phyloP scores from a whole-genome alignment of 1,139 yeast genomes.

The Geotrichum macrosporum region DNA sequence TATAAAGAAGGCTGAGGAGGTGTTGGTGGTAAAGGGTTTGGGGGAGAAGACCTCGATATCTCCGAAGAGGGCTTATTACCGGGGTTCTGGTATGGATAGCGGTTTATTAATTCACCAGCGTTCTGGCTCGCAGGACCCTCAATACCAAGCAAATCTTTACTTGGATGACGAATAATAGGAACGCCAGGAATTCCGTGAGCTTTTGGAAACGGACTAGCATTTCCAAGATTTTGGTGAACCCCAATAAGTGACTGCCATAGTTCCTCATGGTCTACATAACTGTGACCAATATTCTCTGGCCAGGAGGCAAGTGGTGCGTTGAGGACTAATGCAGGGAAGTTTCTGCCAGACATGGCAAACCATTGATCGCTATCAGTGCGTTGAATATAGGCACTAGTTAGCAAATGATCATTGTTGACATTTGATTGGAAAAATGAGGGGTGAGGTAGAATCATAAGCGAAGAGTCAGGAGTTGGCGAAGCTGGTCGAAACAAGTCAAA shows the following conservation, averaged over 20 bases:
- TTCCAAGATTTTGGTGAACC: constrained; percentile 33
- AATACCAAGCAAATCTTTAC: constrained; percentile 17
- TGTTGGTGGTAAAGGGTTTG: constrained; percentile 22
- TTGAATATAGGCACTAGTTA: constrained; percentile 56
- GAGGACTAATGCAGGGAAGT: constrained; percentile 75
- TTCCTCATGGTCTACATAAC: constrained; percentile 22
- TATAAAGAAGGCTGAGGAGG: constrained; percentile 22
- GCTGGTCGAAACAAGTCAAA: constrained; percentile 56
- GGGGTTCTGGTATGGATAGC: constrained; percentile 10
- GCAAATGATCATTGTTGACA: constrained; percentile 21
- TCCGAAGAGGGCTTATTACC: constrained; percentile 16
- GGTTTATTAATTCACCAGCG: constrained; percentile 8
- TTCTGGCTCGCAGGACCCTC: constrained; percentile 19
- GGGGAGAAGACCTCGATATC: constrained; percentile 21
- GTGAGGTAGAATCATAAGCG: constrained; percentile 39
- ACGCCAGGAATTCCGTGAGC: background rate
- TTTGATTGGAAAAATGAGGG: constrained; percentile 31
- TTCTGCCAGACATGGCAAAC: constrained; percentile 78
- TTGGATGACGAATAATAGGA: background rate
- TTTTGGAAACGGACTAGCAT: constrained; percentile 8
- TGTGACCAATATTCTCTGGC: too few species aligned
- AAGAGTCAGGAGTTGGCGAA: constrained; percentile 20
- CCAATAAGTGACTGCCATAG: constrained; percentile 34
- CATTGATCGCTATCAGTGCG: constrained; percentile 65
- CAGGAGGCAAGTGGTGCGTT: constrained; percentile 58